Percentiles rank a stretch among this genome's conserved stretches.
These are phyloP conservation scores for Cucurbita maxima DNA, from an alignment of 306 rosid species.

Conservation along the genomic window DNA sequence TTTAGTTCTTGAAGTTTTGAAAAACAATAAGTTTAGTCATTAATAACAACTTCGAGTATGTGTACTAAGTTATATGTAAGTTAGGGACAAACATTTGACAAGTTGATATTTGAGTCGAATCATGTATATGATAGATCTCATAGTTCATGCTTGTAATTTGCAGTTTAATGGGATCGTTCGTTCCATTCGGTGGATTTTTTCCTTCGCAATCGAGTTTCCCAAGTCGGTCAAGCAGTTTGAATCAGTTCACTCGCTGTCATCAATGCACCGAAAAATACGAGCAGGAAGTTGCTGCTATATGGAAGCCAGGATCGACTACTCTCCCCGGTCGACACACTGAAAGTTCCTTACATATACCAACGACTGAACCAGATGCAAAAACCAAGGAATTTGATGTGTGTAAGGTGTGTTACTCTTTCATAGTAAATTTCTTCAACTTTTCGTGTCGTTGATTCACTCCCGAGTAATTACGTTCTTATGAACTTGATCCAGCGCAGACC, in stretches of 20 bases:
- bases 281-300: conserved; percentile 53
- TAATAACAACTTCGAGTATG: no score
- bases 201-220: conserved; percentile 42
- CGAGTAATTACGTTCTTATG: conserved; percentile 16
- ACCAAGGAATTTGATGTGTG: conserved; percentile 35
- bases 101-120: background rate
- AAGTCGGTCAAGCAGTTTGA: conserved; percentile 24
- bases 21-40: no score
- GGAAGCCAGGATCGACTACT: conserved; percentile 30
- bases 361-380: conserved; percentile 24
- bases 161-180: conserved; percentile 97
- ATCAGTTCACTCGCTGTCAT: conserved; percentile 36
- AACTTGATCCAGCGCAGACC: conserved; percentile 63
- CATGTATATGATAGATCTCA: conserved; percentile 31
- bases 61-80: no score
- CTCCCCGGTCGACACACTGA: conserved; percentile 19
- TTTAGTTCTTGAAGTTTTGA: no score
- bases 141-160: conserved; percentile 31
- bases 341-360: conserved; percentile 37
- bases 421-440: conserved; percentile 10
- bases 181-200: conserved; percentile 89
- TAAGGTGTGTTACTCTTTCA: conserved; percentile 52
- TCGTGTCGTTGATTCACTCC: background rate
- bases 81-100: no score
- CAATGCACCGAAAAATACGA: conserved; percentile 64